Percentiles rank a stretch among this genome's conserved stretches.
These are phyloP conservation scores for Bullera alba DNA, from an alignment of 768 basidiomycete species.

Conservation along the genomic window DNA sequence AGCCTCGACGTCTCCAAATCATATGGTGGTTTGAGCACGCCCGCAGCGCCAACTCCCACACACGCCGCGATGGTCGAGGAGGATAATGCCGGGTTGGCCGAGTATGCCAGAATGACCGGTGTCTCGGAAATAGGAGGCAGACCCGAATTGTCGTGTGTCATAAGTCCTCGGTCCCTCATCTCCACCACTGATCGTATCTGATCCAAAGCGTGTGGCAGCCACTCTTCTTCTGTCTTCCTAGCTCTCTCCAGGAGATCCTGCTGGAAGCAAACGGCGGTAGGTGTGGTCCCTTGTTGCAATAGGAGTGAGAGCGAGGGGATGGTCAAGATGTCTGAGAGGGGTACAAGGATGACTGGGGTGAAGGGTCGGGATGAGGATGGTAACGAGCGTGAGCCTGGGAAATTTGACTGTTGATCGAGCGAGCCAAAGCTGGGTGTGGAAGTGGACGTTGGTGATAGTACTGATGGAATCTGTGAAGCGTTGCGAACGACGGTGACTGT, in stretches of 20 bases:
- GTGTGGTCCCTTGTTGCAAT: slow-evolving; percentile 39
- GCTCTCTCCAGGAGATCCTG: slow-evolving; percentile 43
- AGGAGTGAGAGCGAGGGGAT: slow-evolving; percentile 42
- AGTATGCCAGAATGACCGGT: slow-evolving; percentile 41
- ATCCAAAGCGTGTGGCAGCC: slow-evolving; percentile 38
- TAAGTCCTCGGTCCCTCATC: slow-evolving; percentile 14
- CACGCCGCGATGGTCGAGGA: slow-evolving; percentile 27
- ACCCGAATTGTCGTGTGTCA: background rate
- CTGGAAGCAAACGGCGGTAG: slow-evolving; percentile 45
- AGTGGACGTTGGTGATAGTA: slow-evolving; percentile 13
- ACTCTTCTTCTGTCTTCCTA: slow-evolving; percentile 39
- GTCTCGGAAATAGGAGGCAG: background rate
- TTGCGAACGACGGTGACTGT: slow-evolving; percentile 38
- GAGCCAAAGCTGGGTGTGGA: slow-evolving; percentile 4
- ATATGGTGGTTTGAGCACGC: slow-evolving; percentile 44
- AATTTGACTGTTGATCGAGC: slow-evolving; percentile 4
- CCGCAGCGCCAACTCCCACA: slow-evolving; percentile 33
- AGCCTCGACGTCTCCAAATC: slow-evolving; percentile 25
- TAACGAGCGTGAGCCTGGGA: slow-evolving; percentile 16
- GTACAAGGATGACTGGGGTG: slow-evolving; percentile 39
- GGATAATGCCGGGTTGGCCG: slow-evolving; percentile 40
- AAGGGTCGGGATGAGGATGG: slow-evolving; percentile 11
- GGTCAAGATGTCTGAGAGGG: slow-evolving; percentile 41
- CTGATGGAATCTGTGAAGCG: slow-evolving; percentile 24
- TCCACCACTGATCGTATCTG: slow-evolving; percentile 23